A percentile compares a stretch with the other conserved stretches of the same genome.
Conservation (phyloP, 495 filamentous ascomycete genomes). For the Penicillium nucicola region DNA sequence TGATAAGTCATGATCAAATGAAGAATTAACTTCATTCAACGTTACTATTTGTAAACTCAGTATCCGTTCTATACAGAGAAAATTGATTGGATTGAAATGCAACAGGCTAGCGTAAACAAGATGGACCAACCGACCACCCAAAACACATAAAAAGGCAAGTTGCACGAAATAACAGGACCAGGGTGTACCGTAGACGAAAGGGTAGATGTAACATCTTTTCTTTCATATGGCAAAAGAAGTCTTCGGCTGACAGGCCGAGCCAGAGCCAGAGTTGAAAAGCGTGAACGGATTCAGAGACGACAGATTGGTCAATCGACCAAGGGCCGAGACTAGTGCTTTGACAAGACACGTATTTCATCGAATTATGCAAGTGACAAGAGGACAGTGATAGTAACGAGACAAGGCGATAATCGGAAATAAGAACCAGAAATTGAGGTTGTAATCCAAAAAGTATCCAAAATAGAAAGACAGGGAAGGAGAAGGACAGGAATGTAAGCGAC, state of each 20-base stretch:
- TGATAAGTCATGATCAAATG: too few relatives aligned
- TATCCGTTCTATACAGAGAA: not conserved
- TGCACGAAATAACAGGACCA: not conserved
- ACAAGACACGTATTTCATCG: not conserved
- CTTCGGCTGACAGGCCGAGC: not conserved
- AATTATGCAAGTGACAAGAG: not conserved
- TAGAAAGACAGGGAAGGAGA: conserved; percentile 1
- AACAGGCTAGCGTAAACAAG: conserved; percentile 1
- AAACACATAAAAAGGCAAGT: not conserved
- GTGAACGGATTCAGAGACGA: not conserved
- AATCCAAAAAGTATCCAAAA: conserved; percentile 1
- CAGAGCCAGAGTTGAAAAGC: not conserved
- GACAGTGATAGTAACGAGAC: not conserved
- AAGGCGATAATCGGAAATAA: too few relatives aligned
- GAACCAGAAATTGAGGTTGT: not conserved
- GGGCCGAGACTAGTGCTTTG: not conserved
- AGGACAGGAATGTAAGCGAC: conserved; percentile 18
- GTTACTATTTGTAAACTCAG: too few relatives aligned
- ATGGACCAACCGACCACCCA: not conserved
- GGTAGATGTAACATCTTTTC: not conserved
- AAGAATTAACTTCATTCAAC: too few relatives aligned
- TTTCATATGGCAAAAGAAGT: not conserved
- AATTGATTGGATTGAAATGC: not conserved
- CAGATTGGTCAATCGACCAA: not conserved
- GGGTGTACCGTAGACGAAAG: not conserved